Base-by-base conservation (phyloP, 202 grass and related monocot genomes). In the Panicum virgatum region DNA sequence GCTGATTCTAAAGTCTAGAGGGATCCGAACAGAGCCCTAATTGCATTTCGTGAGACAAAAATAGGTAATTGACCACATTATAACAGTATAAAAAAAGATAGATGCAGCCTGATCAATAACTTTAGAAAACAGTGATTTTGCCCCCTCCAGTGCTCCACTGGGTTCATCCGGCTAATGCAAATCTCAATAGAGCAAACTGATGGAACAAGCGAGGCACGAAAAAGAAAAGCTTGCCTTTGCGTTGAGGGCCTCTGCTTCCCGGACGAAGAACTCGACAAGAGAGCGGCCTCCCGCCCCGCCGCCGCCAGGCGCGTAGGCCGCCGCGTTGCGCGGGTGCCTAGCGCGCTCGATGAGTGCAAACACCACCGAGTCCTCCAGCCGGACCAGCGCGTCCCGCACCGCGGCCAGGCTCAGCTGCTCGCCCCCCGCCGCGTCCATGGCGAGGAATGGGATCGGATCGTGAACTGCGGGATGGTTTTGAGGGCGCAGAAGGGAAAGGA, bases 311-410 rank as follows among this genome's bases (percentile, higher is more conserved):
- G 80, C 53, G 77, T 98, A 95, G 14, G 83, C 90, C 48, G 77
- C 59, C 66, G 90, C 72, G 89, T 98, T 98, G 69, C 73, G 84
- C 27, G 92, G 92, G 59, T 84, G 88, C 80, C 62, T 86, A 38
- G 92, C 82, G 79, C 96, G 89, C 86, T 98, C 88, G 77, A 98
- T 88, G 66, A 98, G 86, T 34, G 84, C 79, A 60, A 98, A 98
- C 38, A 98, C 92, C 66, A 98, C 92, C 7, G 96, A 93, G 68
- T 98, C 96, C 89, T 98, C 96, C 82, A 90, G 66, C 73, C 92
- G 86, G 51, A 95, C 80, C 75, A 98, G 87, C 72, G 85, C 77
- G 62, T 98, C 92, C 75, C 96, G 91, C 82, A 98, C 89, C 67
- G 50, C 69, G 14, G 52, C 80, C 77, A 98, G 85, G 62, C 86